These are phyloP conservation scores for Magnaporthiopsis incrustans DNA, from an alignment of 2,329 filamentous ascomycete genomes.

Conservation along the genomic window DNA sequence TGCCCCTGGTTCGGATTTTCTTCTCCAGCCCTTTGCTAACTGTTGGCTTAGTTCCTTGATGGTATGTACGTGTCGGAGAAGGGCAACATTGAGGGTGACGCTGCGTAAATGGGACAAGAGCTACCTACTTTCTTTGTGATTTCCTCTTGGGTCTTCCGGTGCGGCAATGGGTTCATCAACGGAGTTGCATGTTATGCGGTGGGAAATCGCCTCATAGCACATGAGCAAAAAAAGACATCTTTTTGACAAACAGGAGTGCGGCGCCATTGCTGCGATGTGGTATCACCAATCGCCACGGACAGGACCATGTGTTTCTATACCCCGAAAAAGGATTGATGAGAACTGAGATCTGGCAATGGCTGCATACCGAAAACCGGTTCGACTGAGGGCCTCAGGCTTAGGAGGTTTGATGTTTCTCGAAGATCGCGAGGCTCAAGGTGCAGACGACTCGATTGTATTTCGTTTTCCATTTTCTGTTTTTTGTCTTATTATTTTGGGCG, in stretches of 20 bases:
- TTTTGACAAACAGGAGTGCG: constrained; percentile 5
- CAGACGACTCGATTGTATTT: background rate
- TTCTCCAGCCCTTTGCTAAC: background rate
- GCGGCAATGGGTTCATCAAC: constrained; percentile 50
- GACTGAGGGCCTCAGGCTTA: background rate
- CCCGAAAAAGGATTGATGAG: background rate
- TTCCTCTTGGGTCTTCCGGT: constrained; percentile 50
- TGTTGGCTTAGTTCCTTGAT: constrained; percentile 76
- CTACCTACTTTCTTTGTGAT: constrained; percentile 30
- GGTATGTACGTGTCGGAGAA: constrained; percentile 99
- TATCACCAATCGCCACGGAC: background rate
- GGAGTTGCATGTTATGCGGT: constrained; percentile 53
- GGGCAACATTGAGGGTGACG: constrained; percentile 78
- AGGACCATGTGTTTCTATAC: background rate
- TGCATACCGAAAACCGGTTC: background rate
- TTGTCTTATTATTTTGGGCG: background rate
- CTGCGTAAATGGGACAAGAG: constrained; percentile 28
- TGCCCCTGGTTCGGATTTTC: background rate
- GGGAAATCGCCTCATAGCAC: constrained; percentile 8
- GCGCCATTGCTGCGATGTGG: background rate
- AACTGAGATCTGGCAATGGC: background rate
- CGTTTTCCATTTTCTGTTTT: background rate
- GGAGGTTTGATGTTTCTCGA: background rate
- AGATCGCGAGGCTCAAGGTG: background rate
- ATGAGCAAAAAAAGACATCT: constrained; percentile 7